Evolutionary conservation across 495 filamentous ascomycete genomes (phyloP).

Genomic region (Neurospora sp.): DNA sequence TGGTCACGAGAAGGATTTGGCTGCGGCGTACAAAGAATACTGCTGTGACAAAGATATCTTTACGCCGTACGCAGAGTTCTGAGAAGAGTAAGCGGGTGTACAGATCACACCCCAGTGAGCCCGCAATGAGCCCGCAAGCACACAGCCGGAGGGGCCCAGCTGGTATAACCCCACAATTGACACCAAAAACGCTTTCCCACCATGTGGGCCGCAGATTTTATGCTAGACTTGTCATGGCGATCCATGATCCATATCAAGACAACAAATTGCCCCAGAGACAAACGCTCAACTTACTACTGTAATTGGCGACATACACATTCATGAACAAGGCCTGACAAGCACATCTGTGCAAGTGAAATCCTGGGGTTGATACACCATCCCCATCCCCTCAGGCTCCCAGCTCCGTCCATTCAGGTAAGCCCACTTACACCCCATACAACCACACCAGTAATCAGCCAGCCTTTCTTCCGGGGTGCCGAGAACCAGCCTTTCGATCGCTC

Average conservation of each 20-base stretch:
- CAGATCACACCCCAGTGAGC: neutral
- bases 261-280: neutral
- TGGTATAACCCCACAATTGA: neutral
- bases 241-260: neutral
- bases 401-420: neutral
- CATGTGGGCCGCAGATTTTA: neutral
- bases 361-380: neutral
- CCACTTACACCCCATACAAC: neutral
- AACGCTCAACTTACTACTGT: neutral
- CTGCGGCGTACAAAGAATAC: neutral
- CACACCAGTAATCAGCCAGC: neutral
- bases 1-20: neutral
- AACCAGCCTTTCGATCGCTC: neutral
- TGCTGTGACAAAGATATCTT: neutral
- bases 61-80: neutral
- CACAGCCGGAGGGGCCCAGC: neutral
- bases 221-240: neutral
- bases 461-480: neutral
- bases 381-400: neutral
- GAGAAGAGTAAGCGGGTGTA: neutral
- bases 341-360: neutral
- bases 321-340: neutral
- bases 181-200: neutral
- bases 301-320: neutral
- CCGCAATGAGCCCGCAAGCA: neutral